Base-by-base conservation (phyloP, 2,329 filamentous ascomycete species). In the Fusarium sp. region DNA sequence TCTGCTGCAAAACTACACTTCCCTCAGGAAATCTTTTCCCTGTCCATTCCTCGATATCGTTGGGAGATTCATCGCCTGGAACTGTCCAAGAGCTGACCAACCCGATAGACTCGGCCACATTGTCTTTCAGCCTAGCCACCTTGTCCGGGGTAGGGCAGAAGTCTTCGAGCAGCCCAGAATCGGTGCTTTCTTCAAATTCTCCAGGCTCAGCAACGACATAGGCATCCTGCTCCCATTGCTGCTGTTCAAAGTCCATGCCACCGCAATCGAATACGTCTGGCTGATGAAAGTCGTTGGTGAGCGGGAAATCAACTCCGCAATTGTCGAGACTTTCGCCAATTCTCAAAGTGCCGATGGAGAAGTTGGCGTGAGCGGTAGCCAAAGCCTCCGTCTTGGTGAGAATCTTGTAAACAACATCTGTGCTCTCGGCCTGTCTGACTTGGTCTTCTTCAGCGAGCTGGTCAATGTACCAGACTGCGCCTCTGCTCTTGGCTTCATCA, bases 271-370 rank as follows among this genome's bases (percentile, higher is more conserved):
- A 3, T 18, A 41, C 15, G 7, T 67, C 35, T 0, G 54, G 62
- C 10, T 68, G 65, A 35, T 42, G 4, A 7, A 68, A 68, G 20
- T 68, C 45, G 5, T 68, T 68, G 13, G 30, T 48, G 33, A 67
- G 28, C 4, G 65, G 65, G 1, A 16, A 16, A 1, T 61, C 54
- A 9, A 68, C 63, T 0, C 8, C 16, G 3, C 35, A 61, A 6
- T 41, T 24, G 0, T 28, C 45, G 4, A 68, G 62, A 7, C 22
- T 39, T 10, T 67, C 65, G 7, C 7, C 24, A 6, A 67, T 26
- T 11, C 39, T 67, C 11, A 12, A 24, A 4, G 42, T 67, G 24
- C 62, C 65, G 3, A 47, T 61, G 9, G 14, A 13, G 24, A 61
- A 67, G 33, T 53, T 53, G 5, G 53, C n/a, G 3, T 45, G 13